Evolutionary conservation across 805 yeast genomes (phyloP).

Genomic region (Yarrowia porcina): DNA sequence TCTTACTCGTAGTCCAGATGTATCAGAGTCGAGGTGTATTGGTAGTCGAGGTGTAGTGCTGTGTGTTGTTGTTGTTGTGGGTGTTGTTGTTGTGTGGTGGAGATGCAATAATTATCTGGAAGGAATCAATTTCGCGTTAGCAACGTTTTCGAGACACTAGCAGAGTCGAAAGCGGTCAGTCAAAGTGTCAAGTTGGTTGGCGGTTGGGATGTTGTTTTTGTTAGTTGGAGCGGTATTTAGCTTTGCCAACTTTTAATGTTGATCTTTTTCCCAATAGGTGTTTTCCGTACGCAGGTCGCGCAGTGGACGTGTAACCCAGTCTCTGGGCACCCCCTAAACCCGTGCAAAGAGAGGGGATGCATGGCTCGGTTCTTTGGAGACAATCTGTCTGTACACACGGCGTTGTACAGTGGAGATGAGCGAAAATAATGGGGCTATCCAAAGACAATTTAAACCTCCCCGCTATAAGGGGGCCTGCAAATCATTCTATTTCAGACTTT

Average conservation of each 20-base stretch:
- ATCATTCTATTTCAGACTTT: not conserved
- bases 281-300: slow-evolving; percentile 10
- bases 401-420: not conserved
- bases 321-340: not conserved
- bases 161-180: not conserved
- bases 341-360: not conserved
- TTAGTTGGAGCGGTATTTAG: not conserved
- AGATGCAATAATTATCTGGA: not conserved
- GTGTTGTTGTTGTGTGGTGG: no score
- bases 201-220: slow-evolving; percentile 24
- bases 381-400: not conserved
- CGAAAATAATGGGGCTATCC: not conserved
- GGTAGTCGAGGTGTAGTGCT: not conserved
- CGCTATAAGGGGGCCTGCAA: slow-evolving; percentile 11
- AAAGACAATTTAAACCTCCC: not conserved
- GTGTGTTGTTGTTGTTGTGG: not conserved
- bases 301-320: slow-evolving; percentile 4
- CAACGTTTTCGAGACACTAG: not conserved
- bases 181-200: not conserved
- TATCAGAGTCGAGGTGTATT: no score
- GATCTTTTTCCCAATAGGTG: slow-evolving; percentile 23
- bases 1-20: no score
- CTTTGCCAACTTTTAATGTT: slow-evolving; percentile 4
- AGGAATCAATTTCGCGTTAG: not conserved
- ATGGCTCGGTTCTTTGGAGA: not conserved